Evolutionary conservation across 2,329 filamentous ascomycete species (phyloP), one percentile per base, ranked within the genome.

Genomic region (Penicillium nordicum): DNA sequence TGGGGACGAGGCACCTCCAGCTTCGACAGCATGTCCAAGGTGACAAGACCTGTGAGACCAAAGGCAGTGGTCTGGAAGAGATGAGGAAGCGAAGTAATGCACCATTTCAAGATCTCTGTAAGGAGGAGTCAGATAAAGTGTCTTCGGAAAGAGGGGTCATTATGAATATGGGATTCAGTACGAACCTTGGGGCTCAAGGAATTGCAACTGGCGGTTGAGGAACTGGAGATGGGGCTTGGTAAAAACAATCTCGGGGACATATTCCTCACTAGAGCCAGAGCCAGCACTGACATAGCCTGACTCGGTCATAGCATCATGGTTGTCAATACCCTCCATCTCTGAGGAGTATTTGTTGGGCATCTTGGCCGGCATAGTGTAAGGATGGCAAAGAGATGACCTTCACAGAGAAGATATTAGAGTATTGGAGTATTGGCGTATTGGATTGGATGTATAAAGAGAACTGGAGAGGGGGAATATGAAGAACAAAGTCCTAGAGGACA

Each of bases 51-150:
- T 1, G 89, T 90, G 60, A 93, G 77, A 51, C 89, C 89, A 70
- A 93, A 93, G 54, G 90, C 89, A 12, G 90, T 93, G 42, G 89
- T 90, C 76, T 94, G 90, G 78, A 85, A 97, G 43, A 97, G 85
- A 72, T 88, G 88, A 68, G 94, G 94, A 68, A 99, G 88, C 67
- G 93, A 88, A 67, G 89, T 87, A 72, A 93, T 89, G 81, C 88
- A 91, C 89, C 96, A 97, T 77, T 87, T 88, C 59, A 99, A 84
- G 67, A 97, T 88, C 63, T 97, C 93, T 82, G 54, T 46, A 65
- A 50, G 21, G 52, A 61, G 55, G 53, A 58, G 54, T 63, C 52
- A 65, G 58, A 55, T 32, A 23, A 49, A 51, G 48, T 44, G 37
- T 21, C 37, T 48, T 41, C 18, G 45, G 29, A 32, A 59, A 58